These are phyloP conservation scores for Eucalyptus cloeziana DNA, from an alignment of 345 rosid genomes.

Conservation along the genomic window DNA sequence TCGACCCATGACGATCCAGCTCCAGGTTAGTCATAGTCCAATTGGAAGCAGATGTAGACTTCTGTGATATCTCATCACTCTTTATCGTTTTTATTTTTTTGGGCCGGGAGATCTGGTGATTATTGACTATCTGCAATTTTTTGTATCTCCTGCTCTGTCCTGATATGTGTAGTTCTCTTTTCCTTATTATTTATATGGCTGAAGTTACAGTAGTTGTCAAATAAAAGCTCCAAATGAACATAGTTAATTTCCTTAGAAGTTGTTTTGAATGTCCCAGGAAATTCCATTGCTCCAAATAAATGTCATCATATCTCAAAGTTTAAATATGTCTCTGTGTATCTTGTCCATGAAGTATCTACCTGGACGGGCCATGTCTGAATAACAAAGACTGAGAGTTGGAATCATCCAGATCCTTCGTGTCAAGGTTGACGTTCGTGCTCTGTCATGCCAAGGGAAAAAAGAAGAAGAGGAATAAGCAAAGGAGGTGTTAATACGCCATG, in stretches of 20 bases:
- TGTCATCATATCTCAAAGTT: not conserved
- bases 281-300: not conserved
- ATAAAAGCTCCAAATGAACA: not conserved
- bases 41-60: not conserved
- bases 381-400: not conserved
- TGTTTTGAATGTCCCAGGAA: not conserved
- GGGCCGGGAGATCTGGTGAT: not conserved
- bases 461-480: not conserved
- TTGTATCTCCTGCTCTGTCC: not conserved
- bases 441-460: not conserved
- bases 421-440: not conserved
- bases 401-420: not conserved
- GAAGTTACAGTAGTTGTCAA: not conserved
- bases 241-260: not conserved
- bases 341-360: not conserved
- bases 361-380: not conserved
- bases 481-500: not conserved
- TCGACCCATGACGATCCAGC: not conserved
- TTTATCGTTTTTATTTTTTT: not conserved
- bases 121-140: not conserved
- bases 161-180: not conserved
- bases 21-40: not conserved
- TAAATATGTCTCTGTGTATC: not conserved
- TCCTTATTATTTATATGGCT: not conserved
- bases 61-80: not conserved